Percentiles rank a stretch among this genome's conserved stretches.
phyloP scores from a whole-genome alignment of 352 stramenopile genomes.

The Globisporangium mamillatum region DNA sequence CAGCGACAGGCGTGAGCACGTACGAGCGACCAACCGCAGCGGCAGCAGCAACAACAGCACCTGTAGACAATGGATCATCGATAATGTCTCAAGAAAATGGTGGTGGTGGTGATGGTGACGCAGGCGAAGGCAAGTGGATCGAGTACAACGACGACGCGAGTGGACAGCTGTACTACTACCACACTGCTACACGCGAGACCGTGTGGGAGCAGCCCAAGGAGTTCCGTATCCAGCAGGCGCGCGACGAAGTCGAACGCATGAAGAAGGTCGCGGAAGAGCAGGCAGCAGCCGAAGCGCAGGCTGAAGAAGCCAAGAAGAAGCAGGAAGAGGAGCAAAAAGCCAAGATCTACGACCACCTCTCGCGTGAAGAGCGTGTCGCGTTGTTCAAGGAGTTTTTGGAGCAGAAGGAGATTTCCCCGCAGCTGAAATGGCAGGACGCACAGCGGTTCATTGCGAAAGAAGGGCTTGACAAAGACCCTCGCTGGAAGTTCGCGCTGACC shows the following conservation, averaged over 20 bases:
- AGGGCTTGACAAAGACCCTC: slow-evolving; percentile 47
- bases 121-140: slow-evolving; percentile 48
- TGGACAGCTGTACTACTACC: slow-evolving; percentile 79
- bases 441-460: slow-evolving; percentile 63
- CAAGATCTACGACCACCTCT: slow-evolving; percentile 46
- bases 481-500: slow-evolving; percentile 62
- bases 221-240: slow-evolving; percentile 71
- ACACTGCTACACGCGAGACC: slow-evolving; percentile 63
- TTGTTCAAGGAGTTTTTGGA: slow-evolving; percentile 74
- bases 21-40: slow-evolving; percentile 41
- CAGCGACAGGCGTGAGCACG: slow-evolving; percentile 51
- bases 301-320: slow-evolving; percentile 28
- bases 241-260: slow-evolving; percentile 70
- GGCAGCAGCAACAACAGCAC: neutral
- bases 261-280: slow-evolving; percentile 22
- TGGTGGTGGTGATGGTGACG: neutral
- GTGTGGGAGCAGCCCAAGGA: slow-evolving; percentile 84
- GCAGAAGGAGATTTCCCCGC: slow-evolving; percentile 60
- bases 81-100: neutral
- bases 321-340: slow-evolving; percentile 43
- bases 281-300: slow-evolving; percentile 22
- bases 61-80: neutral
- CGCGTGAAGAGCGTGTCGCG: slow-evolving; percentile 44
- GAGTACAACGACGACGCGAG: slow-evolving; percentile 78
- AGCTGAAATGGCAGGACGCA: slow-evolving; percentile 75